A percentile compares a stretch with the other conserved stretches of the same genome.
Evolutionary conservation across 257 asterid genomes (phyloP).

Genomic region (Knoxia roxburghii): DNA sequence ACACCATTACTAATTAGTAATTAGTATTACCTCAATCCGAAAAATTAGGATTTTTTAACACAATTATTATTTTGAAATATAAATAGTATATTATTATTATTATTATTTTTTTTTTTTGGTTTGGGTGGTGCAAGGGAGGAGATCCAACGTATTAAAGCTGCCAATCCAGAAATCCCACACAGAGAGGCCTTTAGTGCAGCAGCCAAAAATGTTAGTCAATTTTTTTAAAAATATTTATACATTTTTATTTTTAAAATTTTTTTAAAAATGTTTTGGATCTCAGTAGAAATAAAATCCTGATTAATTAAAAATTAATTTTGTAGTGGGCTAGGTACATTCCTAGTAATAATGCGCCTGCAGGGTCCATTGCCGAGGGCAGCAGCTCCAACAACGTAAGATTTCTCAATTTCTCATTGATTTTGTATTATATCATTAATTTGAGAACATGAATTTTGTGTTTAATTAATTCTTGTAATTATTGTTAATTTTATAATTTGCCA

Average conservation of each 20-base stretch:
- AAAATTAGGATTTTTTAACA: no score
- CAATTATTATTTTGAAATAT: neutral
- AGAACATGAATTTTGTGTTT: no score
- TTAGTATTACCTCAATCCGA: no score
- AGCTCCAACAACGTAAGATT: slow-evolving; percentile 41
- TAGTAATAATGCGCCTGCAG: slow-evolving; percentile 38
- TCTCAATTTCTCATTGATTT: no score
- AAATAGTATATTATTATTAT: no score
- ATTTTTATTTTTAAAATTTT: neutral
- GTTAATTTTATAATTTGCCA: no score
- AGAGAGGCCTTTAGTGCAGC: slow-evolving; percentile 99
- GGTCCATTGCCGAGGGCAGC: slow-evolving; percentile 33
- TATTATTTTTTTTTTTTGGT: neutral
- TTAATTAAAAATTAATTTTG: neutral
- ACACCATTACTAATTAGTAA: neutral
- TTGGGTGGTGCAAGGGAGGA: slow-evolving; percentile 52
- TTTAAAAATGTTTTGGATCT: neutral
- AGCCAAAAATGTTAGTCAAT: slow-evolving; percentile 63
- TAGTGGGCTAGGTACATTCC: slow-evolving; percentile 99
- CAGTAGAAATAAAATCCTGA: neutral
- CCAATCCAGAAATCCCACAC: slow-evolving; percentile 94
- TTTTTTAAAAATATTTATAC: no score
- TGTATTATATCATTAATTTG: no score
- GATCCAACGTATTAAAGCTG: slow-evolving; percentile 87
- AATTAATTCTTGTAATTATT: no score